phyloP scores from a whole-genome alignment of 352 stramenopile genomes.

The Phytophthora rubi region DNA sequence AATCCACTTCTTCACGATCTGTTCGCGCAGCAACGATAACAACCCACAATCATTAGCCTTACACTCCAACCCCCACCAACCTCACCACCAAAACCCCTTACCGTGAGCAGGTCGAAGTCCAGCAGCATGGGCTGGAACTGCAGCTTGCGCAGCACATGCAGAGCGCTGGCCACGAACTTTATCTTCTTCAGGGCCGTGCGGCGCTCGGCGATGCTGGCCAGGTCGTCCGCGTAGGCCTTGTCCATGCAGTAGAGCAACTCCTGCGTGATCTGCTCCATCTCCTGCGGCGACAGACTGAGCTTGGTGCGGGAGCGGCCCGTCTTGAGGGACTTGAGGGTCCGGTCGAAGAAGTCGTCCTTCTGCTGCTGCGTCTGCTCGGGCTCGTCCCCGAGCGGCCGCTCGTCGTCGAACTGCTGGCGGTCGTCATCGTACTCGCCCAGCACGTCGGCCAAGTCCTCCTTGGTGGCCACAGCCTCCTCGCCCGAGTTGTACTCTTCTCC shows the following conservation, averaged over 20 bases:
- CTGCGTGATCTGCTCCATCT: constrained; percentile 88
- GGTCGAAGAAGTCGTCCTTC: constrained; percentile 82
- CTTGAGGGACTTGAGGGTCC: constrained; percentile 87
- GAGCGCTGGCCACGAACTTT: constrained; percentile 80
- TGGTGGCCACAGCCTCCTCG: constrained; percentile 71
- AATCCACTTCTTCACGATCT: constrained; percentile 93
- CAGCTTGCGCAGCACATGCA: constrained; percentile 79
- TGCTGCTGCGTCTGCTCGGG: constrained; percentile 25
- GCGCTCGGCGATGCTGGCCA: constrained; percentile 63
- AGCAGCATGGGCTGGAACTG: constrained; percentile 89
- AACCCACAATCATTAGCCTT: too few relatives aligned
- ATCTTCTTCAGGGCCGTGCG: constrained; percentile 79
- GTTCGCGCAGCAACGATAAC: background rate
- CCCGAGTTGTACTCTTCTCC: constrained; percentile 88
- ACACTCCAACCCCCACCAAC: background rate
- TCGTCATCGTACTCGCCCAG: constrained; percentile 85
- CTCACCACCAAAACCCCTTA: constrained; percentile 26
- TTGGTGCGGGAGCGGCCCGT: constrained; percentile 74
- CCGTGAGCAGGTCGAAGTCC: constrained; percentile 88
- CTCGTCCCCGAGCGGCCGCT: constrained; percentile 65
- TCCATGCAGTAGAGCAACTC: constrained; percentile 91
- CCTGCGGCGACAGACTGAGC: constrained; percentile 81
- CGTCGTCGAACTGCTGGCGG: constrained; percentile 79
- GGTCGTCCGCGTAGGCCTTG: constrained; percentile 84
- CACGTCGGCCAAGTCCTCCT: constrained; percentile 83